Base-by-base conservation (phyloP, 1,139 yeast genomes). In the Hyphopichia khmerensis region DNA sequence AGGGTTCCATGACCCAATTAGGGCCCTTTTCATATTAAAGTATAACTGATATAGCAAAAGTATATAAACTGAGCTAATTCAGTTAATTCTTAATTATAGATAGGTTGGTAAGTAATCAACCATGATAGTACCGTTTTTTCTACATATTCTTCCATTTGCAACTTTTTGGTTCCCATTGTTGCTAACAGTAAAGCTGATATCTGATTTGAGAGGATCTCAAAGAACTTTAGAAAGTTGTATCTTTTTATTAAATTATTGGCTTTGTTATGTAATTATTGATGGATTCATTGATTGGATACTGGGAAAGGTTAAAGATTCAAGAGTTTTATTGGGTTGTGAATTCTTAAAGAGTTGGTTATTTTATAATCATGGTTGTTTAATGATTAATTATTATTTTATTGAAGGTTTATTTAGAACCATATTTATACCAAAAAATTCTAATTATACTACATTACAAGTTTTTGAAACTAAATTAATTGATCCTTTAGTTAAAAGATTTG, bases 221-320 rank as follows among this genome's bases (percentile, higher is more conserved):
- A 26, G 29, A 8, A 26, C n/a, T 26, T 7, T 7, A 13, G 29
- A 26, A 26, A 26, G 13, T 19, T 19, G 38, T 19, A 18, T 34
- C 3, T 62, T 60, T 36, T 47, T 62, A 31, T 51, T 59, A 33
- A 50, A 56, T 37, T 63, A 62, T 46, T 63, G 68, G 68, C 40
- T 62, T 4, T 55, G 59, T 38, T 62, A 60, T 41, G 44, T 55
- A 8, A 41, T 51, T 3, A 13, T 59, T 3, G 36, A 43, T 13
- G 8, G 24, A 8, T 6, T 21, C 8, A 21, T 8, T 21, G 24
- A 8, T 5, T 21, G 24, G 24, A 8, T 21, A 8, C 8, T 21
- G 5, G 24, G 8, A 21, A 21, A 6, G 24, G n/a, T n/a, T 21
- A 21, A 21, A 6, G n/a, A 34, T 13, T 17, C 40, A 4, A 15